A percentile compares a stretch with the other conserved stretches of the same genome.
phyloP scores from a whole-genome alignment of 331 rosid species.

The Cydonia oblonga region DNA sequence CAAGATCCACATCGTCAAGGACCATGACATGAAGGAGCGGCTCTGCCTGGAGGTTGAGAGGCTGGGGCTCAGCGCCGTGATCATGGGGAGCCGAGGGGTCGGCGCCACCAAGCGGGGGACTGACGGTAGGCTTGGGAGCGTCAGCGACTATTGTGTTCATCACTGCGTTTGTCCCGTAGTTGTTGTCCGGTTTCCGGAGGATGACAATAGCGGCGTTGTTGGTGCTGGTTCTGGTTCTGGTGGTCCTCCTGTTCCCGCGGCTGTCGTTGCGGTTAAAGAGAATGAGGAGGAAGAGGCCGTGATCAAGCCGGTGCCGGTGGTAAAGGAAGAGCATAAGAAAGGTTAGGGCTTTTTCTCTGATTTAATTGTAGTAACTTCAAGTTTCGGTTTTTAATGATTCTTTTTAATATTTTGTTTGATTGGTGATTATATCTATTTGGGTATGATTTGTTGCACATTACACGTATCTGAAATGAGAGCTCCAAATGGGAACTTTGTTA shows the following conservation, averaged over 20 bases:
- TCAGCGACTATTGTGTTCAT: slow-evolving; percentile 88
- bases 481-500: neutral
- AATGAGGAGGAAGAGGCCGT: slow-evolving; percentile 31
- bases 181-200: slow-evolving; percentile 85
- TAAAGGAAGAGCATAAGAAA: slow-evolving; percentile 32
- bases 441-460: neutral
- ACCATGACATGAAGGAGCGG: slow-evolving; percentile 93
- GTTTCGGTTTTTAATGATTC: neutral
- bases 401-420: neutral
- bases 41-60: slow-evolving; percentile 83
- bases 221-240: neutral
- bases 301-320: slow-evolving; percentile 18
- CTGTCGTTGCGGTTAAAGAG: slow-evolving; percentile 18
- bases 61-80: slow-evolving; percentile 78
- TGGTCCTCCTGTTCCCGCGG: slow-evolving; percentile 13
- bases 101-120: slow-evolving; percentile 74
- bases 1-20: slow-evolving; percentile 96
- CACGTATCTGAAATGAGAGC: neutral
- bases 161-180: slow-evolving; percentile 94
- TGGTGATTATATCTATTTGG: neutral
- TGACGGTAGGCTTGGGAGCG: slow-evolving; percentile 82
- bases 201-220: slow-evolving; percentile 14
- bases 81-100: slow-evolving; percentile 94
- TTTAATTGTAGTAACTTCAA: neutral
- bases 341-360: slow-evolving; percentile 32